Percentiles rank a stretch among this genome's conserved stretches.
Conservation (phyloP, 1,284 basidiomycete genomes). For the Puccinia novopanici region DNA sequence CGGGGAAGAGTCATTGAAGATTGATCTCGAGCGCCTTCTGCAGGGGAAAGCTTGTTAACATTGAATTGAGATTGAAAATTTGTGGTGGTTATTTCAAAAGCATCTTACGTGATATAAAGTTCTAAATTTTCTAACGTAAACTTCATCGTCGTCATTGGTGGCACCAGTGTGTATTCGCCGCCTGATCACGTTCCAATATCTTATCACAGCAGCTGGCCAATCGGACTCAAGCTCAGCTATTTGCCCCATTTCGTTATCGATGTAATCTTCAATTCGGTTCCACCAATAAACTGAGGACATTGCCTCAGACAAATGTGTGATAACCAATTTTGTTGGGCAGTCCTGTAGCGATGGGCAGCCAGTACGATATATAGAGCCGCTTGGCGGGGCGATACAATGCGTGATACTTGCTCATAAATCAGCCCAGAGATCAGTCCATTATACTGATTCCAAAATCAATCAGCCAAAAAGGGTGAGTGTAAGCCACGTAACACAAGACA, state of each 20-base stretch:
- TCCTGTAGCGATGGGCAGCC: slow-evolving; percentile 27
- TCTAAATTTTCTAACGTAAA: slow-evolving; percentile 30
- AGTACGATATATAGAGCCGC: slow-evolving; percentile 11
- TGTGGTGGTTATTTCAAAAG: background rate
- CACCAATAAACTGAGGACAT: slow-evolving; percentile 13
- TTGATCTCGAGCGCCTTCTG: slow-evolving; percentile 3
- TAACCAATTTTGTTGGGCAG: slow-evolving; percentile 23
- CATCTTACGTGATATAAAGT: slow-evolving; percentile 23
- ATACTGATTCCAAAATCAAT: slow-evolving; percentile 13
- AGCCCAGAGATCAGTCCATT: slow-evolving; percentile 33
- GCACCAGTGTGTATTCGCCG: background rate
- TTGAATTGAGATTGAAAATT: background rate
- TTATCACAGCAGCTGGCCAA: background rate
- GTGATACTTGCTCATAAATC: slow-evolving; percentile 37
- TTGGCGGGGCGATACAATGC: slow-evolving; percentile 13
- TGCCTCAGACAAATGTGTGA: slow-evolving; percentile 11
- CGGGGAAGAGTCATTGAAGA: slow-evolving; percentile 14
- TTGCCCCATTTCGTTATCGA: slow-evolving; percentile 16
- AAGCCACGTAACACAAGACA: background rate
- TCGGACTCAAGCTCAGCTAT: slow-evolving; percentile 2
- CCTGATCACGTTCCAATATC: slow-evolving; percentile 36
- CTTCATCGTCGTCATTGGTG: slow-evolving; percentile 10
- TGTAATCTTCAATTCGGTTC: slow-evolving; percentile 18
- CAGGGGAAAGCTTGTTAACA: background rate
- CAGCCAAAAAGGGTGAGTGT: background rate